phyloP scores from a whole-genome alignment of 2,329 filamentous ascomycete genomes.

The Raffaelea albimanens region DNA sequence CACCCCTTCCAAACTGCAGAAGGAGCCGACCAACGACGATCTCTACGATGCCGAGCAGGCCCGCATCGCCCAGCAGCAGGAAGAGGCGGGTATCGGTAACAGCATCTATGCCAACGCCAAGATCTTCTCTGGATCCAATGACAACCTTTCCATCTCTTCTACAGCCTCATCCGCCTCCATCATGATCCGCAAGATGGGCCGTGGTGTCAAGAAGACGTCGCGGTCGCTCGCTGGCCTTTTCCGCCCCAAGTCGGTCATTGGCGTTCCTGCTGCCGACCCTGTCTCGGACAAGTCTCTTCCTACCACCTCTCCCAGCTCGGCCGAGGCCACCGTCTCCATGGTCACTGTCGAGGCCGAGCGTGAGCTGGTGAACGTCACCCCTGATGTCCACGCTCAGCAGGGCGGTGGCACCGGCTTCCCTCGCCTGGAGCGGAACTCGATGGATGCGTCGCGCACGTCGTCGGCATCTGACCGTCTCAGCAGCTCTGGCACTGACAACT shows the following conservation, averaged over 20 bases:
- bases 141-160: constrained; percentile 87
- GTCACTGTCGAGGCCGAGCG: constrained; percentile 92
- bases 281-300: constrained; percentile 41
- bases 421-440: constrained; percentile 71
- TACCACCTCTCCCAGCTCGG: background rate
- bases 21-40: constrained; percentile 52
- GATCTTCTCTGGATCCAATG: constrained; percentile 82
- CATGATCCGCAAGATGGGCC: constrained; percentile 98
- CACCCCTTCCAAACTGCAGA: constrained; percentile 50
- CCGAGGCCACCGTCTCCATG: constrained; percentile 79
- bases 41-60: constrained; percentile 80
- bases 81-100: constrained; percentile 82
- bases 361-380: constrained; percentile 69
- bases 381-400: constrained; percentile 55
- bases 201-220: constrained; percentile 91
- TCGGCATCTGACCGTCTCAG: constrained; percentile 40
- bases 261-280: constrained; percentile 62
- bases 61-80: constrained; percentile 84
- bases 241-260: constrained; percentile 84
- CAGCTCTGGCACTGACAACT: constrained; percentile 50
- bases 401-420: constrained; percentile 74
- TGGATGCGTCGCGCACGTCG: constrained; percentile 52
- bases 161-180: constrained; percentile 84
- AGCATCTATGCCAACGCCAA: constrained; percentile 86
- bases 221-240: constrained; percentile 90